These are phyloP conservation scores for Cystobasidium onofrii DNA, from an alignment of 768 basidiomycete genomes.

Conservation along the genomic window DNA sequence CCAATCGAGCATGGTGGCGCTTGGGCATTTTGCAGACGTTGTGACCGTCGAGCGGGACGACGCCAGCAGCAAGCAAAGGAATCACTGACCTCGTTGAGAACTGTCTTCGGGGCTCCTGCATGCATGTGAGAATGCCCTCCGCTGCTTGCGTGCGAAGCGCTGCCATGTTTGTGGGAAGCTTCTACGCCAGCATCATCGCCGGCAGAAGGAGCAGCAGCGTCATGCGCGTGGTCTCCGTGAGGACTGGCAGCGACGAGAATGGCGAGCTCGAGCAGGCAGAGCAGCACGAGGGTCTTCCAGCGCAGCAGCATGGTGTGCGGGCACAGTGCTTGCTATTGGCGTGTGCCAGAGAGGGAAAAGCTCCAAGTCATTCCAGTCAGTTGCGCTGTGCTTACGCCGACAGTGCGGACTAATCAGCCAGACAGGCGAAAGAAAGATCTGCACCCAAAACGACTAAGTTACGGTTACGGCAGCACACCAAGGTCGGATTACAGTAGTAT, in stretches of 20 bases:
- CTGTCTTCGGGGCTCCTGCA: constrained; percentile 24
- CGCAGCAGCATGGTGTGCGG: neutral
- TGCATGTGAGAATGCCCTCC: neutral
- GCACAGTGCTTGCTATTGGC: neutral
- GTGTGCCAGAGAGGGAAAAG: neutral
- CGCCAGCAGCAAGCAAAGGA: neutral
- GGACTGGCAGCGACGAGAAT: neutral
- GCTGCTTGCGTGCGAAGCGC: neutral
- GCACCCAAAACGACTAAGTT: no score
- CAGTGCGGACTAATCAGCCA: neutral
- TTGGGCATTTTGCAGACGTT: neutral
- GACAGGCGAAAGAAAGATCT: neutral
- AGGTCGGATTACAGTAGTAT: no score
- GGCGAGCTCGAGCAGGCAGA: neutral
- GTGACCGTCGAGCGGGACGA: neutral
- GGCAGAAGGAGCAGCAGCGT: no score
- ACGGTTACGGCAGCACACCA: no score
- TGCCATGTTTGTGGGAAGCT: neutral
- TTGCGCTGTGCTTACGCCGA: neutral
- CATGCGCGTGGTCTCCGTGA: neutral
- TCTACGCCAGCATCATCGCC: neutral
- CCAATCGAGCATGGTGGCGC: neutral
- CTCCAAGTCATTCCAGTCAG: neutral
- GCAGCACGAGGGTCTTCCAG: constrained; percentile 1
- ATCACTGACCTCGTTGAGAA: constrained; percentile 36